Percentiles rank a stretch among this genome's conserved stretches.
Conservation (phyloP, 352 stramenopile genomes). For the Phytophthora pluvialis region DNA sequence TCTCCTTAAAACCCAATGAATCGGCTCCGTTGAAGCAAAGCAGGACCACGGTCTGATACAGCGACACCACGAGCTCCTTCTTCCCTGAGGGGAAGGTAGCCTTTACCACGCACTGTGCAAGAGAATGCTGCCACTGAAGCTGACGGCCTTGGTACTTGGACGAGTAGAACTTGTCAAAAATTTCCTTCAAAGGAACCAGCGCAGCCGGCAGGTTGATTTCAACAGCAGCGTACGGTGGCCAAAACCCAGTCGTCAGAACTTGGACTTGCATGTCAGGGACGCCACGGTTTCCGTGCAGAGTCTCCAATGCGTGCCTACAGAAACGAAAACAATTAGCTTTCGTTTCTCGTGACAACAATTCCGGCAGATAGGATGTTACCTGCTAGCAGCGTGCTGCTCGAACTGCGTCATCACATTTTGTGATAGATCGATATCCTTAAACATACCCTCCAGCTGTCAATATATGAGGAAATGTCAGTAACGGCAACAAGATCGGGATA, state of each 20-base stretch:
- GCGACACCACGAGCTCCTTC: conserved; percentile 90
- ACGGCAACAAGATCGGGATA: neutral
- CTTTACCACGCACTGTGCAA: conserved; percentile 91
- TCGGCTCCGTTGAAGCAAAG: conserved; percentile 82
- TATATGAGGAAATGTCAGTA: conserved; percentile 15
- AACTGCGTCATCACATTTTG: conserved; percentile 95
- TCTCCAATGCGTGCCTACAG: conserved; percentile 55
- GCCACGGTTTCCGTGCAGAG: conserved; percentile 41
- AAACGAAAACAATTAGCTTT: conserved; percentile 5
- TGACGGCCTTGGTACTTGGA: conserved; percentile 90
- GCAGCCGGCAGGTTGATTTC: conserved; percentile 81
- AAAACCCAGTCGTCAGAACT: conserved; percentile 98
- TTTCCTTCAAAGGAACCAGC: conserved; percentile 74
- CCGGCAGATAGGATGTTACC: conserved; percentile 36
- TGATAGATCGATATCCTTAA: conserved; percentile 98
- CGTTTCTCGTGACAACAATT: neutral
- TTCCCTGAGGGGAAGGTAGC: conserved; percentile 78
- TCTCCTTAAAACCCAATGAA: conserved; percentile 81
- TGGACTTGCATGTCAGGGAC: conserved; percentile 95
- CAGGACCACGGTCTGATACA: conserved; percentile 90
- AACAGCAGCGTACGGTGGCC: conserved; percentile 93
- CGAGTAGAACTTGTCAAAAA: conserved; percentile 92
- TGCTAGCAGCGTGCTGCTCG: conserved; percentile 78
- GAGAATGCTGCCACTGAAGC: conserved; percentile 91
- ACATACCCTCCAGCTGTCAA: conserved; percentile 98